Evolutionary conservation across 164 flowering plant genomes (phyloP).

Genomic region (Dillenia turbinata): DNA sequence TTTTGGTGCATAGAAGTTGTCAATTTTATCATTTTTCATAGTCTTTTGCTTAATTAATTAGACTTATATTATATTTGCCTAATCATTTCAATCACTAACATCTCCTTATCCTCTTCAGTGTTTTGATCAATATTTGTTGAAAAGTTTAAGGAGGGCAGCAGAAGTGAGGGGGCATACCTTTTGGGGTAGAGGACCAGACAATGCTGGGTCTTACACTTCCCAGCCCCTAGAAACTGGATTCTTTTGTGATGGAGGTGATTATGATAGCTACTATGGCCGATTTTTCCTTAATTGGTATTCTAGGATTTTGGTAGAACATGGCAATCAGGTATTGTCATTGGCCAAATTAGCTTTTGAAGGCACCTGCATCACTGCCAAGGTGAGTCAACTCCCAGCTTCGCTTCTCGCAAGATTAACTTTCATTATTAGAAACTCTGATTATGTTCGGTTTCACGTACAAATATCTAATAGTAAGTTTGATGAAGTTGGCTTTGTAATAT

Average conservation of each 20-base stretch:
- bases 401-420: neutral
- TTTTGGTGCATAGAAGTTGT: no score
- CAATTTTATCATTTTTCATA: neutral
- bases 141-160: slow-evolving; percentile 72
- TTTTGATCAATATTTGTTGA: slow-evolving; percentile 77
- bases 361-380: slow-evolving; percentile 73
- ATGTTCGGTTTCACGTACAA: no score
- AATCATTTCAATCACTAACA: no score
- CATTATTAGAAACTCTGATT: neutral
- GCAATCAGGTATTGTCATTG: slow-evolving; percentile 67
- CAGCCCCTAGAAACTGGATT: slow-evolving; percentile 81
- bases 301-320: slow-evolving; percentile 71
- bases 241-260: slow-evolving; percentile 95
- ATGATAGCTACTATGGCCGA: slow-evolving; percentile 86
- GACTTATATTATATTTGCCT: no score
- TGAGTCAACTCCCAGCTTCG: slow-evolving; percentile 18
- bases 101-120: slow-evolving; percentile 40
- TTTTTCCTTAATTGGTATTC: slow-evolving; percentile 93
- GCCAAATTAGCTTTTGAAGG: slow-evolving; percentile 89
- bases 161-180: slow-evolving; percentile 79
- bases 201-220: slow-evolving; percentile 86
- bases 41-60: no score
- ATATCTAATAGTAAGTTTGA: no score
- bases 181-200: slow-evolving; percentile 89
- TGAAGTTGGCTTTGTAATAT: no score